Base-by-base conservation (phyloP, 169 alveolate genomes). In the Plasmodium knowlesi region DNA sequence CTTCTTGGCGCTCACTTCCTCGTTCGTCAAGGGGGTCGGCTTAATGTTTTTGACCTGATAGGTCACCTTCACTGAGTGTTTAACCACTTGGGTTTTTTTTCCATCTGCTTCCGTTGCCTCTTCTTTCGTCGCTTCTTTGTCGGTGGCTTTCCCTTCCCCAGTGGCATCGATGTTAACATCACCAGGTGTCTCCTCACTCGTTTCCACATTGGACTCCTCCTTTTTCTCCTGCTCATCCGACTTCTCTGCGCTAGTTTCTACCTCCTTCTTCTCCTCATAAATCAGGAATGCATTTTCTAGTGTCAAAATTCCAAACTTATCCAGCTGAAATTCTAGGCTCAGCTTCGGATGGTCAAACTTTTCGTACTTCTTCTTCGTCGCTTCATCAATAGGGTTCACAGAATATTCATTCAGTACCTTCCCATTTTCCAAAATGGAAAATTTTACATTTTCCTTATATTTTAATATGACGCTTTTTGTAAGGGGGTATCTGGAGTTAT, bases 371-470 rank as follows among this genome's bases (percentile, higher is more conserved):
- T 79, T 79, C 80, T 82, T 84, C 3, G 80, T 85, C 14, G 79
- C 81, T 22, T 76, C 88, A 74, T 84, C 84, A 72, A 67, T n/a
- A 22, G 46, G 43, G 25, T 30, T 50, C 41, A 88, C 37, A 19
- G 81, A 46, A 54, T 82, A 93, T 28, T 93, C 54, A 3, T 37
- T 53, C 28, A 92, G 81, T 10, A 57, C 73, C 50, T 74, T 74
- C 32, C 91, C 94, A 70, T 92, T 92, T 30, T 92, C 96, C 76
- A 39, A 86, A 71, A 92, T 61, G 28, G 94, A 50, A 74, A 88
- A 73, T 53, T 76, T 78, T 79, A 89, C 70, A 81, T 84, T 82
- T 37, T 88, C 92, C 43, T 72, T 79, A 84, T 93, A 90, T 50
- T 78, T 74, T 34, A 83, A 43, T 67, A 67, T 39, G 28, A 86